A percentile compares a stretch with the other conserved stretches of the same genome.
Evolutionary conservation across 208 protist genomes (phyloP).

Genomic region (Trypanosoma avium): DNA sequence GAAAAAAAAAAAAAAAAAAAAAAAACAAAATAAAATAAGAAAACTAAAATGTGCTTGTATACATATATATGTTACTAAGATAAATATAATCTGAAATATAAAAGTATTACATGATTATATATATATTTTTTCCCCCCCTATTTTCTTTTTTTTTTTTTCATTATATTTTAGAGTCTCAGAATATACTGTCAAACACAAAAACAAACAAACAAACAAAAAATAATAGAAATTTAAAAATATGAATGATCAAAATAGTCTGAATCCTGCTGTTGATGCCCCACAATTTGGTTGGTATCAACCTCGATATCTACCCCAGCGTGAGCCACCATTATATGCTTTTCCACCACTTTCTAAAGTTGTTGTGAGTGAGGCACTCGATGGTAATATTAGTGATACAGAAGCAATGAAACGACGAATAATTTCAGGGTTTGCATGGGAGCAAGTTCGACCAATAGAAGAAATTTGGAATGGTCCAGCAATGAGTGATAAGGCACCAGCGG

Average conservation of each 20-base stretch:
- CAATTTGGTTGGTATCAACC: conserved; percentile 64
- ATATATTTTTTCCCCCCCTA: background rate
- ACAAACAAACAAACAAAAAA: background rate
- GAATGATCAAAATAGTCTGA: conserved; percentile 19
- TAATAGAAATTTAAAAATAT: background rate
- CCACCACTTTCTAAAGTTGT: conserved; percentile 28
- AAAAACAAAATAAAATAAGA: conserved; percentile 8
- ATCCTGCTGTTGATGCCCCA: conserved; percentile 28
- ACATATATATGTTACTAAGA: no score
- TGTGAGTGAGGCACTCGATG: conserved; percentile 23
- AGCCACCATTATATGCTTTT: conserved; percentile 8
- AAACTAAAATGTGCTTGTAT: no score
- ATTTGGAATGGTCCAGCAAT: conserved; percentile 54
- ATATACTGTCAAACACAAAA: background rate
- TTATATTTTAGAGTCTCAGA: conserved; percentile 4
- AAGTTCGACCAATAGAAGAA: conserved; percentile 47
- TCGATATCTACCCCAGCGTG: conserved; percentile 34
- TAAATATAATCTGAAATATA: background rate
- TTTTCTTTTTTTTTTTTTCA: conserved; percentile 15
- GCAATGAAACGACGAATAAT: conserved; percentile 13
- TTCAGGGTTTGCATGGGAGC: conserved; percentile 34
- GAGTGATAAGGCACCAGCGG: conserved; percentile 62
- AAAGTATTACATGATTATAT: background rate
- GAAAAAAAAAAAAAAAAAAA: background rate
- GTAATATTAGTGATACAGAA: conserved; percentile 22